Base-by-base conservation (phyloP, 2,329 filamentous ascomycete species). In the Atkinsonella texensis region DNA sequence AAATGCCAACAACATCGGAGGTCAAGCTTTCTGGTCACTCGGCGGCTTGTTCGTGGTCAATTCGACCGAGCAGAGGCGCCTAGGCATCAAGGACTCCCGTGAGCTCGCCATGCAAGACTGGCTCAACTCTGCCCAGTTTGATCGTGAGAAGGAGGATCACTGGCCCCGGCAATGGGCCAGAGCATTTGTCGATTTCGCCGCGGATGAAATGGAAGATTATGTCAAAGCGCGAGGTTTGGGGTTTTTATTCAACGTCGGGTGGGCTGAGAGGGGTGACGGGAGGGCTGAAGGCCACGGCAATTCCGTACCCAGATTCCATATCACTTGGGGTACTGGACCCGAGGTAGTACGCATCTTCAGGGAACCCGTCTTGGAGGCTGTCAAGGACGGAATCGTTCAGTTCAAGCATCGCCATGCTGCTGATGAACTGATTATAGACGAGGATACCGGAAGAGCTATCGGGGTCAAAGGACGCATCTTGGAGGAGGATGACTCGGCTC, bases 11-110 rank as follows among this genome's bases (percentile, higher is more conserved):
- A 81, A 72, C 57, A 68, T 83, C 10, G 80, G 80, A 53, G 79
- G 79, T 2, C 79, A 83, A 62, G 79, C 79, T 7, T 82, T 81
- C 60, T 83, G 79, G 77, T 83, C 79, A 3, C 72, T 83, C 1
- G 80, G 79, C 35, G 79, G 79, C 38, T 61, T 83, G 28, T 83
- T 83, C 65, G 70, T 75, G 63, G 79, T 83, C 51, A 63, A 82
- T 65, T 80, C 77, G 9, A 59, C 71, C 9, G 69, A 75, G 55
- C 79, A 83, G 66, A 74, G 79, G 4, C 72, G 75, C 50, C 68
- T 75, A 62, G 79, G 79, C 56, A 79, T 83, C 66, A 70, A 70
- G 55, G 79, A 83, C 65, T 75, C 71, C 49, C 74, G 74, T 52
- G 74, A 73, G 57, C 70, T 82, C 17, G 79, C 80, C 3, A 63